Percentiles rank a stretch among this genome's conserved stretches.
Conservation (phyloP, 2,329 filamentous ascomycete genomes). For the Monosporascus sp. region DNA sequence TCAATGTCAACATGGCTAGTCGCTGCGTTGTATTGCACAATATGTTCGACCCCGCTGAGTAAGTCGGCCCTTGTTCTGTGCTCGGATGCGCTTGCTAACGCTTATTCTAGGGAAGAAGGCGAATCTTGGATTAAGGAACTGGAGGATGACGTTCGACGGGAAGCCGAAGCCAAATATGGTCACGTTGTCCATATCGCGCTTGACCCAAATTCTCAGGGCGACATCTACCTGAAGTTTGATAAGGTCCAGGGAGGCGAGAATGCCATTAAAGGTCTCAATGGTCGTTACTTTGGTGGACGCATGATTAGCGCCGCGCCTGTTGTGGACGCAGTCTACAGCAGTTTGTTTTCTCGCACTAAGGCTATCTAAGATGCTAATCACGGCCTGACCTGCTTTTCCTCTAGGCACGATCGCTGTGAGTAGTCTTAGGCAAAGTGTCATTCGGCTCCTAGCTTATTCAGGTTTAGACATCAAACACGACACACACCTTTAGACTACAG, state of each 20-base stretch:
- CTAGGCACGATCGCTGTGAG: constrained; percentile 38
- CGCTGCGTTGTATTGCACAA: constrained; percentile 92
- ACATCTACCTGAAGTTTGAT: constrained; percentile 98
- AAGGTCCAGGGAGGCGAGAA: constrained; percentile 93
- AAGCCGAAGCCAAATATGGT: constrained; percentile 94
- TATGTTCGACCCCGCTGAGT: constrained; percentile 91
- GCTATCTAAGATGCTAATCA: constrained; percentile 66
- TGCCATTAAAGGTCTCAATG: constrained; percentile 95
- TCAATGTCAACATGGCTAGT: constrained; percentile 87
- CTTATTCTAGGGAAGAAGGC: constrained; percentile 66
- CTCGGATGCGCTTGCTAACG: constrained; percentile 26
- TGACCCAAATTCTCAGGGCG: constrained; percentile 88
- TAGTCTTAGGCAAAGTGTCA: not conserved
- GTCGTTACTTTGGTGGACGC: constrained; percentile 87
- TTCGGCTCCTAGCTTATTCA: not conserved
- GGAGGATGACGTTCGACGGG: constrained; percentile 85
- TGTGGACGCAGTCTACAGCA: constrained; percentile 98
- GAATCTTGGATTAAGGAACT: constrained; percentile 89
- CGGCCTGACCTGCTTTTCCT: constrained; percentile 38
- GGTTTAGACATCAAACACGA: not conserved
- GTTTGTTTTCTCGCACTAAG: constrained; percentile 82
- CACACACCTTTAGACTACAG: not conserved
- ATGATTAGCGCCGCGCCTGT: constrained; percentile 93
- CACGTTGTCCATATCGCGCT: constrained; percentile 95
- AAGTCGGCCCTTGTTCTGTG: constrained; percentile 38